phyloP scores from a whole-genome alignment of 2,329 filamentous ascomycete genomes.

The Fusarium sp. region DNA sequence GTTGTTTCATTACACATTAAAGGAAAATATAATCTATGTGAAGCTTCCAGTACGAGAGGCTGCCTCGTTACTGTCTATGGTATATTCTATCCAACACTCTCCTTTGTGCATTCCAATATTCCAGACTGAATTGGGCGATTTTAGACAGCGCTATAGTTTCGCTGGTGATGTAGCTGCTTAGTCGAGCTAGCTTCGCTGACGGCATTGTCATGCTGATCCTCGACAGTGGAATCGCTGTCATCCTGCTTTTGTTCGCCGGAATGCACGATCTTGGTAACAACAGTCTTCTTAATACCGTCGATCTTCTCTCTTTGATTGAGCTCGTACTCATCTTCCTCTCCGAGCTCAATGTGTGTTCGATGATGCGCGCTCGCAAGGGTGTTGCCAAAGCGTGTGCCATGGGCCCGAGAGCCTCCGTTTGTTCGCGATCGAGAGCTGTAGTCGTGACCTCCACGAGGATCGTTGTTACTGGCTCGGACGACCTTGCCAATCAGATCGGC shows the following conservation, averaged over 20 bases:
- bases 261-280: slow-evolving; percentile 41
- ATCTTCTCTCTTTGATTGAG: slow-evolving; percentile 43
- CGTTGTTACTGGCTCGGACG: slow-evolving; percentile 42
- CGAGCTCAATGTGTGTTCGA: slow-evolving; percentile 47
- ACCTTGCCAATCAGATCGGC: slow-evolving; percentile 48
- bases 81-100: neutral
- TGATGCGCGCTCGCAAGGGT: slow-evolving; percentile 40
- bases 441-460: slow-evolving; percentile 27
- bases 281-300: slow-evolving; percentile 44
- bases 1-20: slow-evolving; percentile 33
- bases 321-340: slow-evolving; percentile 45
- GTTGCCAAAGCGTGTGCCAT: slow-evolving; percentile 32
- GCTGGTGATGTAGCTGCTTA: slow-evolving; percentile 33
- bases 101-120: neutral
- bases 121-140: neutral
- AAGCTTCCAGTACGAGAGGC: neutral
- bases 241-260: slow-evolving; percentile 4
- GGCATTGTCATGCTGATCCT: slow-evolving; percentile 42
- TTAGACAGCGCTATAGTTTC: slow-evolving; percentile 26
- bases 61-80: neutral
- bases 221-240: slow-evolving; percentile 23
- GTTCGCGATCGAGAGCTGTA: slow-evolving; percentile 42
- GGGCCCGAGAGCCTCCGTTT: slow-evolving; percentile 15
- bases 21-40: slow-evolving; percentile 15
- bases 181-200: slow-evolving; percentile 46